phyloP scores from a whole-genome alignment of 228 moss, liverwort and hornwort genomes.

The Sphagnum fallax region DNA sequence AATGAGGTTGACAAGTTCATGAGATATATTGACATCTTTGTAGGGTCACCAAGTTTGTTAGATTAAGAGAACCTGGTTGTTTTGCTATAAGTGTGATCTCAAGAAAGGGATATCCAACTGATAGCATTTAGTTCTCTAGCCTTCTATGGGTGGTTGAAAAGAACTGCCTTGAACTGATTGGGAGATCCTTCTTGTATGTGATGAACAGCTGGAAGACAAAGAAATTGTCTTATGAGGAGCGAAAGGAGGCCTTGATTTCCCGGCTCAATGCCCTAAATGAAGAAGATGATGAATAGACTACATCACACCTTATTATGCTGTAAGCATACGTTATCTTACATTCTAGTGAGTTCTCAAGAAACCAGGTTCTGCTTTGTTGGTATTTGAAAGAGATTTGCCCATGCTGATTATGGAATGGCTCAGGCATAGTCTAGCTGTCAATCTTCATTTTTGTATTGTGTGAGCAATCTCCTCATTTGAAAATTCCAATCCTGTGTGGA shows the following conservation, averaged over 20 bases:
- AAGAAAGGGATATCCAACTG: background rate
- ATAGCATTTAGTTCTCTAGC: background rate
- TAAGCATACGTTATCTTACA: no score
- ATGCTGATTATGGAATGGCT: no score
- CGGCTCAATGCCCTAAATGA: constrained; percentile 62
- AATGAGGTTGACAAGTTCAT: background rate
- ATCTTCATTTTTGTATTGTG: no score
- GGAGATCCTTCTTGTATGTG: background rate
- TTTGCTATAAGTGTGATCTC: background rate
- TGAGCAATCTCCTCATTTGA: no score
- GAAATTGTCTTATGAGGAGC: constrained; percentile 69
- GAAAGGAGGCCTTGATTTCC: constrained; percentile 54
- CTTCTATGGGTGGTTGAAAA: background rate
- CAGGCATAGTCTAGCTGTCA: no score
- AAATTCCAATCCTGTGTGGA: no score
- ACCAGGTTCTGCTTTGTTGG: no score
- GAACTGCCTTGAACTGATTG: background rate
- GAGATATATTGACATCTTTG: background rate
- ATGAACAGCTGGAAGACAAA: constrained; percentile 64
- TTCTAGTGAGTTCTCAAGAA: no score
- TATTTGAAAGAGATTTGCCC: no score
- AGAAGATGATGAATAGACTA: constrained; percentile 52
- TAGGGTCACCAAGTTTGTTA: background rate
- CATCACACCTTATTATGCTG: no score
- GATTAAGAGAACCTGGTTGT: background rate